phyloP scores from a whole-genome alignment of 352 stramenopile genomes.

The Globisporangium alternatum region DNA sequence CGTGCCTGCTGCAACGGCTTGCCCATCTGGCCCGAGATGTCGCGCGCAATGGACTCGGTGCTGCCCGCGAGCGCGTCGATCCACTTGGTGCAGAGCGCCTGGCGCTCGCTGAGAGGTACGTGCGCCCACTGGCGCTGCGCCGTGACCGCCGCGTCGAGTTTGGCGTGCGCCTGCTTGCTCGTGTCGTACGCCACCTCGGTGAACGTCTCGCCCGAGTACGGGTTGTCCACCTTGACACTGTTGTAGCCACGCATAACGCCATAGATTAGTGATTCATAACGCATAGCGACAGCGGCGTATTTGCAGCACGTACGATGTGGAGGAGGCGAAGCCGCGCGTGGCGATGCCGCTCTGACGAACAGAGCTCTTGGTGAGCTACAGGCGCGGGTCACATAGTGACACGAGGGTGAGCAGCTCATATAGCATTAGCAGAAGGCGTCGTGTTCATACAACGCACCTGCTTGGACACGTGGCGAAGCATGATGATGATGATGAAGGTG shows the following conservation, averaged over 20 bases:
- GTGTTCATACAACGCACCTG: conserved; percentile 7
- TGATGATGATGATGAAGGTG: not conserved
- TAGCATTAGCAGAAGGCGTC: not conserved
- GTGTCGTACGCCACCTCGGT: conserved; percentile 63
- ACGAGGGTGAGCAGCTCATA: not conserved
- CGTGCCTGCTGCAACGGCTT: conserved; percentile 74
- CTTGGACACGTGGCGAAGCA: conserved; percentile 21
- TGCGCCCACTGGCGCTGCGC: conserved; percentile 61
- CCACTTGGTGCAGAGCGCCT: conserved; percentile 65
- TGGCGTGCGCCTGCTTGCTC: conserved; percentile 45
- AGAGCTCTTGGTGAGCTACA: conserved; percentile 13
- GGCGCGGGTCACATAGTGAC: not conserved
- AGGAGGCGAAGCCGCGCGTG: conserved; percentile 9
- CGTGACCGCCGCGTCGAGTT: conserved; percentile 50
- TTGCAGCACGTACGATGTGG: conserved; percentile 5
- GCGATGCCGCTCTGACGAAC: conserved; percentile 5
- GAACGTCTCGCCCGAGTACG: conserved; percentile 68
- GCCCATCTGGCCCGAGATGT: conserved; percentile 85
- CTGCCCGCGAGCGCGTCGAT: conserved; percentile 52
- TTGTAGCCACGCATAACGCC: not conserved
- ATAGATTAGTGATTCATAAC: not conserved
- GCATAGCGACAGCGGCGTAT: not conserved
- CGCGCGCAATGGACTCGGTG: conserved; percentile 54
- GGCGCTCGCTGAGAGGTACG: conserved; percentile 52
- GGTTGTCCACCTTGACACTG: conserved; percentile 70